A percentile compares a stretch with the other conserved stretches of the same genome.
Conservation (phyloP, 2,329 filamentous ascomycete species). For the Sordariomycetes sp. region DNA sequence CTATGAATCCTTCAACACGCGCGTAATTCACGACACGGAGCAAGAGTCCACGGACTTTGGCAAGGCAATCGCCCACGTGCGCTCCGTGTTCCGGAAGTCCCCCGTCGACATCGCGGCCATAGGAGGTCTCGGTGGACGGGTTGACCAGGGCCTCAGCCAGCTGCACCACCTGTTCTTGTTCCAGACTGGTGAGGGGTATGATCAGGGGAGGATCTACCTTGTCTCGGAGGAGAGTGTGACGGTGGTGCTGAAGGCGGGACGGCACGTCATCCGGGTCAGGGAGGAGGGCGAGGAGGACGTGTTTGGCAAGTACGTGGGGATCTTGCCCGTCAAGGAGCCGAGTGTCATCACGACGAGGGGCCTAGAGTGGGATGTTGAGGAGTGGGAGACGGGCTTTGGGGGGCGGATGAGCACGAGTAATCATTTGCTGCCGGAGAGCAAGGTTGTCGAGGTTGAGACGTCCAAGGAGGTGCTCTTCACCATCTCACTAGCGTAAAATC, state of each 20-base stretch:
- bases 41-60: constrained; percentile 86
- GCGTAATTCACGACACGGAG: constrained; percentile 58
- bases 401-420: constrained; percentile 70
- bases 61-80: constrained; percentile 59
- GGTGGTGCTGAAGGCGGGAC: constrained; percentile 60
- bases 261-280: constrained; percentile 52
- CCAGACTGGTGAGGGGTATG: constrained; percentile 34
- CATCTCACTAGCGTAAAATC: constrained; percentile 38
- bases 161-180: constrained; percentile 70
- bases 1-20: constrained; percentile 46
- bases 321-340: constrained; percentile 71
- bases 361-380: constrained; percentile 77
- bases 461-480: constrained; percentile 60
- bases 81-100: constrained; percentile 12
- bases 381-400: constrained; percentile 70
- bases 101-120: constrained; percentile 59
- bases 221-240: constrained; percentile 72
- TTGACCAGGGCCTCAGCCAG: constrained; percentile 85
- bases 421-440: constrained; percentile 47
- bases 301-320: constrained; percentile 71
- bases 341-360: constrained; percentile 68
- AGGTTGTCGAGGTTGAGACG: constrained; percentile 49
- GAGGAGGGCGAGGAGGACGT: constrained; percentile 17
- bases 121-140: constrained; percentile 75
- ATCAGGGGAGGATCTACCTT: constrained; percentile 54